phyloP scores from a whole-genome alignment of 805 yeast genomes.

The Ogataea nitratoaversa region DNA sequence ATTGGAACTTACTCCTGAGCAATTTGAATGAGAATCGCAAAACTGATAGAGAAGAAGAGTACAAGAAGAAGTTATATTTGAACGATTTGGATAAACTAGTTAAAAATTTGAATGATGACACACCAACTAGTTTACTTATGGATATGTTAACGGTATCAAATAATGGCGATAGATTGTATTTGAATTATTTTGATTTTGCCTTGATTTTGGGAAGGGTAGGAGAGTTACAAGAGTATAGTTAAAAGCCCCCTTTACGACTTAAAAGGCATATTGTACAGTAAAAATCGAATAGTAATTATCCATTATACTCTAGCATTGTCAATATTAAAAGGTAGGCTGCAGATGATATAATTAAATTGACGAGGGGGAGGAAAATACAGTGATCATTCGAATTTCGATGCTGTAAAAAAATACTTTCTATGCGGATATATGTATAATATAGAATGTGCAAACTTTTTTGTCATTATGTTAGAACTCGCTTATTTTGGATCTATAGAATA shows the following conservation, averaged over 20 bases:
- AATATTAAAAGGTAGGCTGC: too few relatives aligned
- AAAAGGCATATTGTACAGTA: too few relatives aligned
- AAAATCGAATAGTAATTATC: too few relatives aligned
- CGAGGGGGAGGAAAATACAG: too few relatives aligned
- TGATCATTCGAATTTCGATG: too few relatives aligned
- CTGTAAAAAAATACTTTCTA: too few relatives aligned
- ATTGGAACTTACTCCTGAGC: conserved; percentile 37
- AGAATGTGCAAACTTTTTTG: too few relatives aligned
- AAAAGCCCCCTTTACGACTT: not conserved
- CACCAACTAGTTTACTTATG: conserved; percentile 32
- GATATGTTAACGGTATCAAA: conserved; percentile 45
- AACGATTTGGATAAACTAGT: conserved; percentile 33
- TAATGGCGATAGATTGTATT: conserved; percentile 30
- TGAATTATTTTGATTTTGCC: conserved; percentile 45
- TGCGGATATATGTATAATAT: too few relatives aligned
- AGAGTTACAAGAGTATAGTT: conserved; percentile 13
- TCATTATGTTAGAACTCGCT: too few relatives aligned
- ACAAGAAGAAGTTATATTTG: conserved; percentile 29
- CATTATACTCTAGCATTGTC: too few relatives aligned
- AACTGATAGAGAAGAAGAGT: conserved; percentile 6
- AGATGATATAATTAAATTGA: too few relatives aligned
- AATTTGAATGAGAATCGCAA: conserved; percentile 13
- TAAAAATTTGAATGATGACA: conserved; percentile 26
- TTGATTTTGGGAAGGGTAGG: conserved; percentile 47
- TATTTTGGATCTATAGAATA: conserved; percentile 63